Conservation (phyloP, 169 alveolate genomes). For the Perkinsus marinus region DNA sequence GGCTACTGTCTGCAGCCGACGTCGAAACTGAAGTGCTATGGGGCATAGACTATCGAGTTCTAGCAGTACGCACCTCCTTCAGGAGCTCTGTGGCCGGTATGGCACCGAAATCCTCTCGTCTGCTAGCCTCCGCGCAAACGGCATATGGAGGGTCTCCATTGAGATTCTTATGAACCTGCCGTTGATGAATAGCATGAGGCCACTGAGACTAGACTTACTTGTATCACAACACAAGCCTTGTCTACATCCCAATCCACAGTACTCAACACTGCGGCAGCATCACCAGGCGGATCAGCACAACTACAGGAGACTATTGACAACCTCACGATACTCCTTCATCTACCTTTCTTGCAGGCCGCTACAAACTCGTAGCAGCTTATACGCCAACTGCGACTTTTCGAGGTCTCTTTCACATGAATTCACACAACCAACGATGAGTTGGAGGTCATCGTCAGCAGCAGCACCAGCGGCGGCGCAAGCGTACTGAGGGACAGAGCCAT, state of each 20-base stretch:
- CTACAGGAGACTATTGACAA: not conserved
- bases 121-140: not conserved
- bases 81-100: not conserved
- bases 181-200: not conserved
- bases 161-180: not conserved
- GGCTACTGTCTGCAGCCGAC: not conserved
- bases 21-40: not conserved
- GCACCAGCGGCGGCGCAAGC: no score
- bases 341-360: not conserved
- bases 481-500: not conserved
- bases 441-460: not conserved
- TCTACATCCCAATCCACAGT: not conserved
- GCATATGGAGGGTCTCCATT: not conserved
- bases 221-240: not conserved
- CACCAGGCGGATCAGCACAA: not conserved
- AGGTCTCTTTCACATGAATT: not conserved
- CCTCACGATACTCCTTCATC: not conserved
- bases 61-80: not conserved
- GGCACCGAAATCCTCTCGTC: not conserved
- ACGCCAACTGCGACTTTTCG: not conserved
- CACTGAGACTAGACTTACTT: not conserved
- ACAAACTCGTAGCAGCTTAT: not conserved
- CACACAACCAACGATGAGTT: not conserved
- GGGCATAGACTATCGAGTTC: not conserved
- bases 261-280: not conserved